Conservation (phyloP, 129 eudicot species). For the Logfia minima region DNA sequence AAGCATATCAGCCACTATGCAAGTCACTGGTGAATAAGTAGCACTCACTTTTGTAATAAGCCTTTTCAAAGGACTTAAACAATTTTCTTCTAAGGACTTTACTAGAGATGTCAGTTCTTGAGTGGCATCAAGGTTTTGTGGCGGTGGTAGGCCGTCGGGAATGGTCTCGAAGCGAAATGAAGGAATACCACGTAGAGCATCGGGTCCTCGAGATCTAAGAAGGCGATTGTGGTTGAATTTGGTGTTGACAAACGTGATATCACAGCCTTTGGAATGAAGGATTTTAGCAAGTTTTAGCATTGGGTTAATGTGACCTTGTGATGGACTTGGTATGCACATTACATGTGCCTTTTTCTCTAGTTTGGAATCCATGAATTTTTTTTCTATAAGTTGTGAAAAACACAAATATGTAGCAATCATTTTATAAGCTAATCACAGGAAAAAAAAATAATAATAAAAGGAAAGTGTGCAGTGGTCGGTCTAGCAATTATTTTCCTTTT, state of each 20-base stretch:
- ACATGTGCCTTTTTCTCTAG: not conserved
- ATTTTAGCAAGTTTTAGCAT: not conserved
- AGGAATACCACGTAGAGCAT: constrained; percentile 21
- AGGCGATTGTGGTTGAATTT: not conserved
- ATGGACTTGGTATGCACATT: not conserved
- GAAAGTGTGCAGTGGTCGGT: too few species aligned
- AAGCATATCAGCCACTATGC: constrained; percentile 7
- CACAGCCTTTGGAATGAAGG: not conserved
- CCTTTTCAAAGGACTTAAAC: constrained; percentile 23
- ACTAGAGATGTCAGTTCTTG: constrained; percentile 21
- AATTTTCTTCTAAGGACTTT: constrained; percentile 8
- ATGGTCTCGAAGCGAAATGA: constrained; percentile 36
- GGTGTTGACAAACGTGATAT: not conserved
- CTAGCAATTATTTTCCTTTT: too few species aligned
- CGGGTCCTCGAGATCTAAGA: constrained; percentile 6
- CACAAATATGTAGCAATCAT: not conserved
- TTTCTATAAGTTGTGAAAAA: not conserved
- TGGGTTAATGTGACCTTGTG: constrained; percentile 2
- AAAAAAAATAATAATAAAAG: too few species aligned
- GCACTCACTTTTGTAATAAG: constrained; percentile 19
- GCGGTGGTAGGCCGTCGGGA: constrained; percentile 23
- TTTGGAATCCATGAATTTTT: not conserved
- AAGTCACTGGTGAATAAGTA: constrained; percentile 13
- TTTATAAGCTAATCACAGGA: not conserved
- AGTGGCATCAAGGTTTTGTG: constrained; percentile 20